Base-by-base conservation (phyloP, 2,329 filamentous ascomycete genomes). In the Volutella citrinella region DNA sequence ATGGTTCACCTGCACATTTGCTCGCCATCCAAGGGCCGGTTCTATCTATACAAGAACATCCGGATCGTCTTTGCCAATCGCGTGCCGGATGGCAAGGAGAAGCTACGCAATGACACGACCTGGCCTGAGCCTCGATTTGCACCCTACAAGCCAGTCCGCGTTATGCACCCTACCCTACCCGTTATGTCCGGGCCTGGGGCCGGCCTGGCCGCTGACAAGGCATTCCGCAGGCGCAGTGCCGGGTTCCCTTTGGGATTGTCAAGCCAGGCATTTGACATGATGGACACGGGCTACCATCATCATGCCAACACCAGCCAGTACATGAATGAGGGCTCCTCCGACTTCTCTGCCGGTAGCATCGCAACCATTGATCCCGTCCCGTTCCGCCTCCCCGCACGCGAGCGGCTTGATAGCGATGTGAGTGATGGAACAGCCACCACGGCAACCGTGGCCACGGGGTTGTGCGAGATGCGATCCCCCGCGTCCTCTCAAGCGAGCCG, bases 31-130 rank as follows among this genome's bases (percentile, higher is more conserved):
- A 85, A 82, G 44, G 88, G 87, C 6, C 80, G 90, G 10, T 95
- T 82, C 59, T 97, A 89, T 52, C 70, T 98, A 6, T 93, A 97
- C 67, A 94, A 93, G 52, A 88, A 80, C 50, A 85, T 97, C 38
- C 82, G 93, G 11, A 87, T 97, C 21, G 91, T 98, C 4, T 98
- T 98, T 58, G 93, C 93, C 34, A 97, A 97, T 56, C 80, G 93
- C 17, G 91, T 96, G 0, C 91, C 93, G 0, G 93, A 97, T 51
- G 91, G 88, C 24, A 95, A 96, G 57, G 91, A 97, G 62, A 91
- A 84, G 55, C 72, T 98, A 23, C 76, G 83, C 19, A 96, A 94
- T 53, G 93, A 98, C 58, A 83, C 91, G 6, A 89, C 93, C 22
- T 74, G 86, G 40, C 91, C 91, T 0, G 89, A 96, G 49, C 93